Conservation (phyloP, 2,329 filamentous ascomycete genomes). For the Chrysoporthe puriensis region DNA sequence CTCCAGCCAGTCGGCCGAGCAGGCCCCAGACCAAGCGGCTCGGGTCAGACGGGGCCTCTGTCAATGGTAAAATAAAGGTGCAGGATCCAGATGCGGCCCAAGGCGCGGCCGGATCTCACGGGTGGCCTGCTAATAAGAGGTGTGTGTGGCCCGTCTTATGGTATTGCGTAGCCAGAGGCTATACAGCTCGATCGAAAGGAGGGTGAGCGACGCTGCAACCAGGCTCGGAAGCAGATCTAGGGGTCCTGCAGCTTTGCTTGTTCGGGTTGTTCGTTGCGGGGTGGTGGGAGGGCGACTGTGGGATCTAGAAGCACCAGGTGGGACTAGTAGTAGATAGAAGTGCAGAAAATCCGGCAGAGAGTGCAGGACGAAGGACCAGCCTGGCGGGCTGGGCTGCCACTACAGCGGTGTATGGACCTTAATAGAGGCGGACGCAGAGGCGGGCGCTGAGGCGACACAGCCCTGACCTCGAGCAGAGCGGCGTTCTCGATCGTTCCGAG, state of each 20-base stretch:
- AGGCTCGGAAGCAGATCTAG: neutral
- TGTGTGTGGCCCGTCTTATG: neutral
- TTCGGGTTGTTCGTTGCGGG: neutral
- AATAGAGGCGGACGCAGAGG: neutral
- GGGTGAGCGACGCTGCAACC: neutral
- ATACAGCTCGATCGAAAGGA: neutral
- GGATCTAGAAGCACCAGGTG: neutral
- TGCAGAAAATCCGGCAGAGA: neutral
- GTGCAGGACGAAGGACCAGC: neutral
- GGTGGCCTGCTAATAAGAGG: neutral
- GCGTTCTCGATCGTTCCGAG: neutral
- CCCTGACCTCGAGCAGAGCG: neutral
- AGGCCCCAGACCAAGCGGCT: neutral
- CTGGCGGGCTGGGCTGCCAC: neutral
- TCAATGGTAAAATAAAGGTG: conserved; percentile 3
- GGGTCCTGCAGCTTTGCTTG: conserved; percentile 7
- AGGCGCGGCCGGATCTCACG: neutral
- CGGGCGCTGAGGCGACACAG: neutral
- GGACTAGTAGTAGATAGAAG: too few species aligned
- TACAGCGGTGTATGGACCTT: conserved; percentile 1
- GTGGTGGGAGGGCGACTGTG: neutral
- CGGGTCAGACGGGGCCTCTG: neutral
- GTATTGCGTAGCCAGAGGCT: too few species aligned
- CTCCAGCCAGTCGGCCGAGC: neutral
- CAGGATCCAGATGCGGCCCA: conserved; percentile 1